Conservation (phyloP, 1,284 basidiomycete genomes). For the Ganoderma meredithae region DNA sequence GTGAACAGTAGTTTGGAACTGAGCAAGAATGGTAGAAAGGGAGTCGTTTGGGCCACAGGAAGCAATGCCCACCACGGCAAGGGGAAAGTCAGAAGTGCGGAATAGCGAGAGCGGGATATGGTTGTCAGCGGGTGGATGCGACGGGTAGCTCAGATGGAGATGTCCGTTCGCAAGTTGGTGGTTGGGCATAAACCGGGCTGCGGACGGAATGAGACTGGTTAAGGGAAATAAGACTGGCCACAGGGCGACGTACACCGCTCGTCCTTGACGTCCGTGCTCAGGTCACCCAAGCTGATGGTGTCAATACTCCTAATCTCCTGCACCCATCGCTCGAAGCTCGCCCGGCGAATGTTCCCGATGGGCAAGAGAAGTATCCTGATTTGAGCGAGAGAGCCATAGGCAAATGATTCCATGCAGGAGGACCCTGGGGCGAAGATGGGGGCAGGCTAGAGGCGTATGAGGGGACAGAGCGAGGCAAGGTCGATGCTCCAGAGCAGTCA, state of each 20-base stretch:
- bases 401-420: conserved; percentile 65
- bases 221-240: conserved; percentile 13
- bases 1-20: conserved; percentile 68
- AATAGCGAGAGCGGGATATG: conserved; percentile 69
- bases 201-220: conserved; percentile 11
- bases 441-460: background rate
- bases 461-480: conserved; percentile 1
- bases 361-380: conserved; percentile 81
- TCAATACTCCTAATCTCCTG: conserved; percentile 76
- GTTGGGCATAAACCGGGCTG: conserved; percentile 84
- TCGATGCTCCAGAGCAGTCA: background rate
- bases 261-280: conserved; percentile 79
- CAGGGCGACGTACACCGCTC: conserved; percentile 65
- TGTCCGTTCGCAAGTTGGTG: conserved; percentile 73
- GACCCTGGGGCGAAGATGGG: background rate
- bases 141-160: conserved; percentile 76
- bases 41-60: conserved; percentile 65
- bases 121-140: conserved; percentile 69
- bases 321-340: conserved; percentile 73
- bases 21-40: conserved; percentile 65
- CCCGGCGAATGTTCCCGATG: conserved; percentile 71
- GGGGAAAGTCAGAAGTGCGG: conserved; percentile 79
- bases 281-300: conserved; percentile 76
- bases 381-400: conserved; percentile 82
- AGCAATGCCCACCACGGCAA: conserved; percentile 83